Conservation (phyloP, 768 basidiomycete species). For the Tricholomella constricta region DNA sequence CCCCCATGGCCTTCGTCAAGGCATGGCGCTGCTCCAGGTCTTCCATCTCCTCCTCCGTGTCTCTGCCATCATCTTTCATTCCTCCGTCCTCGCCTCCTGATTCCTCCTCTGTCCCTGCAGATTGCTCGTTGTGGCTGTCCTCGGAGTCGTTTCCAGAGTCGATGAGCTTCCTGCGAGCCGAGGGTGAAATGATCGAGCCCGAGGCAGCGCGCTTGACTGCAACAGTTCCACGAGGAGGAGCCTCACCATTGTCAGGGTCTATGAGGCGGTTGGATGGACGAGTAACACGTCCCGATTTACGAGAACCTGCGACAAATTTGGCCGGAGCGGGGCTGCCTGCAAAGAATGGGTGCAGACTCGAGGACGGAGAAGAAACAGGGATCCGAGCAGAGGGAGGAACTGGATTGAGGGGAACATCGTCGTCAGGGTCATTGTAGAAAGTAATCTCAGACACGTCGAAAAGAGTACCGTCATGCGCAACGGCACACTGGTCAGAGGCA, state of each 20-base stretch:
- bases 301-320: neutral
- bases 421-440: neutral
- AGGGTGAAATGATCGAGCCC: neutral
- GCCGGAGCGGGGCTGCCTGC: neutral
- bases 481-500: neutral
- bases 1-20: too few species aligned
- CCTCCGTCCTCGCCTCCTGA: too few species aligned
- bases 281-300: neutral
- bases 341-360: neutral
- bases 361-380: neutral
- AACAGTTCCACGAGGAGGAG: neutral
- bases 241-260: neutral
- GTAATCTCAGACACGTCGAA: neutral
- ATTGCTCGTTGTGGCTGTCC: neutral
- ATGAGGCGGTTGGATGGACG: neutral
- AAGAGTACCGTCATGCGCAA: neutral
- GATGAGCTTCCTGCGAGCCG: neutral
- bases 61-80: too few species aligned
- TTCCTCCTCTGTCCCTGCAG: neutral
- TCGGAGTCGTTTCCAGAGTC: neutral
- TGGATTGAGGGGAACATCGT: neutral
- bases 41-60: too few species aligned
- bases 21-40: too few species aligned
- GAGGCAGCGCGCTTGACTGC: neutral
- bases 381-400: too few species aligned